phyloP scores from a whole-genome alignment of 208 protist species.

The Angomonas ambiguus region DNA sequence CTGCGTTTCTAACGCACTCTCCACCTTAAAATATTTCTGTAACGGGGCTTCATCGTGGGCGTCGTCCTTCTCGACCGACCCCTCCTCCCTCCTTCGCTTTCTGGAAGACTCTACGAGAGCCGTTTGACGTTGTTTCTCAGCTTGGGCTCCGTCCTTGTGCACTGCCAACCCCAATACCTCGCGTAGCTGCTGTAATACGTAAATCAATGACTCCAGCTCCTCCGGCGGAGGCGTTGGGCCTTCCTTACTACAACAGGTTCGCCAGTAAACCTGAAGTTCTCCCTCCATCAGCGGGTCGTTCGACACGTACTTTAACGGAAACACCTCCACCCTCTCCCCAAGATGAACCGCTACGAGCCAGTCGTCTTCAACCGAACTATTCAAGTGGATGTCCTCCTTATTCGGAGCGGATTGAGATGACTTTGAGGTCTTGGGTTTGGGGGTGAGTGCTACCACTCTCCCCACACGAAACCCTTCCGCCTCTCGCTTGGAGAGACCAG shows the following conservation, averaged over 20 bases:
- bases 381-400: too few species aligned
- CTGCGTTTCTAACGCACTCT: neutral
- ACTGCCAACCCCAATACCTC: neutral
- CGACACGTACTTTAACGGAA: neutral
- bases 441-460: neutral
- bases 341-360: neutral
- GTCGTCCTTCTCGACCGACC: too few species aligned
- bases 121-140: neutral
- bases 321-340: neutral
- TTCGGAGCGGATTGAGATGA: neutral
- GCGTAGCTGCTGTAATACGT: neutral
- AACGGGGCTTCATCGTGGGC: too few species aligned
- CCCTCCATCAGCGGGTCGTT: neutral
- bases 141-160: neutral
- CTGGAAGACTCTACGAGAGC: neutral
- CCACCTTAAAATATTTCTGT: too few species aligned
- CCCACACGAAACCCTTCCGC: neutral
- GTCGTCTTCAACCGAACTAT: too few species aligned
- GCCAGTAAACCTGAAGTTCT: neutral
- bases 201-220: neutral
- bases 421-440: neutral
- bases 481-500: neutral
- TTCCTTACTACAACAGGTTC: neutral
- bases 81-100: too few species aligned
- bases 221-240: neutral